Conservation (phyloP, 2,329 filamentous ascomycete genomes). For the Phialocephala subalpina region DNA sequence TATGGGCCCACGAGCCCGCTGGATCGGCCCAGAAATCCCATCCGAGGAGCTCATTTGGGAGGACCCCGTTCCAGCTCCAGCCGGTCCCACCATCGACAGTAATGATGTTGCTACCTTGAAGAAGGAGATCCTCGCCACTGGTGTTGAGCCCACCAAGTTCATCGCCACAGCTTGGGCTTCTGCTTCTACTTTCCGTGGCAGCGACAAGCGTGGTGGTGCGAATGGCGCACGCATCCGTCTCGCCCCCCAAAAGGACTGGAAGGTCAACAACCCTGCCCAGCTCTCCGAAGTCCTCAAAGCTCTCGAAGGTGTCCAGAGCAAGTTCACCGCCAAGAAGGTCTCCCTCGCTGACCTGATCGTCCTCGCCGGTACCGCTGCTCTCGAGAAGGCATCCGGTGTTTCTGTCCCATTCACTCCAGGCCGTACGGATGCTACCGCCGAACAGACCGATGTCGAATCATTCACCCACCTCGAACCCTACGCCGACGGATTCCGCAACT, state of each 20-base stretch:
- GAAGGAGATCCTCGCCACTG: constrained; percentile 70
- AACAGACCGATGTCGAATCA: constrained; percentile 73
- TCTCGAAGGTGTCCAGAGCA: constrained; percentile 70
- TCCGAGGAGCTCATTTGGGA: constrained; percentile 77
- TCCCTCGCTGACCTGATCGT: constrained; percentile 84
- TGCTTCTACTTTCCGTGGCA: constrained; percentile 75
- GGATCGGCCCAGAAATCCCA: constrained; percentile 78
- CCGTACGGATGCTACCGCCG: constrained; percentile 74
- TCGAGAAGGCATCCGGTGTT: constrained; percentile 75
- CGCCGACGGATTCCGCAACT: constrained; percentile 84
- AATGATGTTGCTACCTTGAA: constrained; percentile 72
- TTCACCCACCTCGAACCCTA: constrained; percentile 72
- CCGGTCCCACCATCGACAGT: constrained; percentile 67
- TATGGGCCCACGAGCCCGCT: constrained; percentile 75
- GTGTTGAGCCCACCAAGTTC: constrained; percentile 66
- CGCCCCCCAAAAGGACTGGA: constrained; percentile 75
- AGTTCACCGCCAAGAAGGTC: constrained; percentile 74
- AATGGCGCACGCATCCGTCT: constrained; percentile 83
- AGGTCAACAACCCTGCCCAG: constrained; percentile 76
- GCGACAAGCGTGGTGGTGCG: constrained; percentile 84
- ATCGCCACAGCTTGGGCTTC: constrained; percentile 74
- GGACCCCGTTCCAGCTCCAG: constrained; percentile 70
- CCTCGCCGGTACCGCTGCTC: constrained; percentile 72
- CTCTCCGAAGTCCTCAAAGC: constrained; percentile 67
- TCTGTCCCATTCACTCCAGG: constrained; percentile 77